phyloP scores from a whole-genome alignment of 768 basidiomycete genomes.

The Termitomyces sp. region DNA sequence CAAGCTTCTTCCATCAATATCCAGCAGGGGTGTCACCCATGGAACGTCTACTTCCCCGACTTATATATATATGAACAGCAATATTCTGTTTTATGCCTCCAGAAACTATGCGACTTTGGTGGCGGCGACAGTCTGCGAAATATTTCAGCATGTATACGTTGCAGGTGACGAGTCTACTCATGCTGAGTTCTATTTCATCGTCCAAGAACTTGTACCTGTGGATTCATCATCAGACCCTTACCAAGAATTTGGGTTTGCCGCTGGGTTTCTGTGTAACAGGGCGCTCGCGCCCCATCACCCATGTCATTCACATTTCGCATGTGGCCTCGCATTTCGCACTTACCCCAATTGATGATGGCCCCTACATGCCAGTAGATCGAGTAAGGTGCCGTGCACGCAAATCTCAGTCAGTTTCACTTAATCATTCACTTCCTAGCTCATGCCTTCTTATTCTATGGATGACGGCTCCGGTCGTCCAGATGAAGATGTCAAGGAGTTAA shows the following conservation, averaged over 20 bases:
- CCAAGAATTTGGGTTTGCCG: conserved; percentile 10
- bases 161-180: too few species aligned
- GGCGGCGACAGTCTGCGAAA: not conserved
- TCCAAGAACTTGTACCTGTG: not conserved
- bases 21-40: conserved; percentile 8
- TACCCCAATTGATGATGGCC: too few species aligned
- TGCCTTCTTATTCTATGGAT: too few species aligned
- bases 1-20: not conserved
- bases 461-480: too few species aligned
- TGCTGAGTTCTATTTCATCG: conserved; percentile 2
- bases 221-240: conserved; percentile 10
- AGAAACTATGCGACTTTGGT: not conserved
- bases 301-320: too few species aligned
- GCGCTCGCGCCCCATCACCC: not conserved
- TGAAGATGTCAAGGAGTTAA: too few species aligned
- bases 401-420: too few species aligned
- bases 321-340: too few species aligned
- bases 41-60: conserved; percentile 4
- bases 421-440: too few species aligned
- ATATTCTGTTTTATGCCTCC: conserved; percentile 5
- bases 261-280: conserved; percentile 7
- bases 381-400: too few species aligned
- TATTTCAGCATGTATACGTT: conserved; percentile 3
- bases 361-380: too few species aligned
- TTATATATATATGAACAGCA: conserved; percentile 3